Percentiles rank a stretch among this genome's conserved stretches.
Conservation (phyloP, 805 yeast genomes). For the Kazachstania kunashirensis region DNA sequence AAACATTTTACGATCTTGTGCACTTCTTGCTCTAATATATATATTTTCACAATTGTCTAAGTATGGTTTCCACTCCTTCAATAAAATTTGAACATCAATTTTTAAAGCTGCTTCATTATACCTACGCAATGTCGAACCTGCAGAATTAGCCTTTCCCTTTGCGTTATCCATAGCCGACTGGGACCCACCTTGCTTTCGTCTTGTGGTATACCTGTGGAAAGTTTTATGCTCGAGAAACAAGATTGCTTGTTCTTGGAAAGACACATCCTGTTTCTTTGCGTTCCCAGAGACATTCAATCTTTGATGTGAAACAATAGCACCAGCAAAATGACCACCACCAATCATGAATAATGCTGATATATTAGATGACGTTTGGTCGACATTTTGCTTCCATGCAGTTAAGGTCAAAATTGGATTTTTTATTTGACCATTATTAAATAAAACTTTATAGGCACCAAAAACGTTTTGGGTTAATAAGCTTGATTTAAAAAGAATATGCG, state of each 20-base stretch:
- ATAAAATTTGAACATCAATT: conserved; percentile 63
- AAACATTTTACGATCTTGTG: conserved; percentile 51
- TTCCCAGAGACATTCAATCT: conserved; percentile 50
- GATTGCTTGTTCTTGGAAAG: conserved; percentile 53
- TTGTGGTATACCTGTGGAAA: conserved; percentile 88
- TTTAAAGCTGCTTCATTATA: conserved; percentile 79
- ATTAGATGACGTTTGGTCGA: conserved; percentile 17
- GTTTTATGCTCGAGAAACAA: conserved; percentile 67
- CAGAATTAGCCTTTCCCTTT: conserved; percentile 91
- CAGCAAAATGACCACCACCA: conserved; percentile 98
- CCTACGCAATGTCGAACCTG: conserved; percentile 84
- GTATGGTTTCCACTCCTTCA: conserved; percentile 54
- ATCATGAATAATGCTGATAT: conserved; percentile 81
- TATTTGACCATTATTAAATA: conserved; percentile 39
- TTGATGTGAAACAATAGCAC: conserved; percentile 75
- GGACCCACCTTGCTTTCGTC: conserved; percentile 96
- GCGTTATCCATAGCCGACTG: conserved; percentile 89
- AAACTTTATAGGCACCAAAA: conserved; percentile 58
- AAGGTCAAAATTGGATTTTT: conserved; percentile 43
- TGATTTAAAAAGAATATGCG: conserved; percentile 53
- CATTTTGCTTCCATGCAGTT: conserved; percentile 28
- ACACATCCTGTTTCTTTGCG: conserved; percentile 37
- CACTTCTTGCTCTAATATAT: conserved; percentile 74
- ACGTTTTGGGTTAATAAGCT: conserved; percentile 36
- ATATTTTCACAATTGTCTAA: conserved; percentile 57